Evolutionary conservation across 2,329 filamentous ascomycete species (phyloP).

Genomic region (Plenodomus biglobosus): DNA sequence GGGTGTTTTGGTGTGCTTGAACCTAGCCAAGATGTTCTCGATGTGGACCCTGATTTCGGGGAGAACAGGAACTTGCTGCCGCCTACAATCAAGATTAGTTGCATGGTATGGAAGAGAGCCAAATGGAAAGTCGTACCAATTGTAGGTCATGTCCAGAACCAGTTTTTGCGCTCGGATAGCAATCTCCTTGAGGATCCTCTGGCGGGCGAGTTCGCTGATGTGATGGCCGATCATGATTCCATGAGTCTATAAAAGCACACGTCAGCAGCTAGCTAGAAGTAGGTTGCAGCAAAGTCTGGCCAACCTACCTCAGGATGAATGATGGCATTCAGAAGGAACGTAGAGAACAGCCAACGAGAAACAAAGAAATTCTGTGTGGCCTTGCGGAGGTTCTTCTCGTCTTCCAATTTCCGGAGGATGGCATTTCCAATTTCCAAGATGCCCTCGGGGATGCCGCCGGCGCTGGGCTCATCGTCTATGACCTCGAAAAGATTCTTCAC

Average conservation of each 20-base stretch:
- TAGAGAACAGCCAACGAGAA: constrained; percentile 88
- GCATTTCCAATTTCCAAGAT: constrained; percentile 82
- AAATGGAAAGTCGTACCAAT: constrained; percentile 58
- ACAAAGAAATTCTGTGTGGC: constrained; percentile 78
- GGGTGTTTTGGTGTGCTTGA: constrained; percentile 52
- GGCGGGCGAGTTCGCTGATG: constrained; percentile 85
- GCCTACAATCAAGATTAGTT: constrained; percentile 44
- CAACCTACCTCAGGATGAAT: constrained; percentile 78
- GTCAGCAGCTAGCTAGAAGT: constrained; percentile 42
- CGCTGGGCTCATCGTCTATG: constrained; percentile 75
- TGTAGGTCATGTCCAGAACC: constrained; percentile 72
- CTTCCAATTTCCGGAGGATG: constrained; percentile 72
- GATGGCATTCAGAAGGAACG: constrained; percentile 79
- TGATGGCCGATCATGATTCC: constrained; percentile 81
- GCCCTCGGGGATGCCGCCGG: constrained; percentile 81
- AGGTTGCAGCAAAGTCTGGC: constrained; percentile 5
- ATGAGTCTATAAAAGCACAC: constrained; percentile 53
- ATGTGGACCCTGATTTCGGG: constrained; percentile 67
- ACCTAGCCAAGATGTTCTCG: constrained; percentile 68
- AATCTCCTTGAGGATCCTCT: constrained; percentile 72
- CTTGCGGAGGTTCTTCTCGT: constrained; percentile 69
- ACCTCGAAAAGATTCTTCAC: constrained; percentile 81
- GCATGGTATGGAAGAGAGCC: constrained; percentile 11
- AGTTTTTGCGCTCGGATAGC: constrained; percentile 77
- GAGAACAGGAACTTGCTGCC: constrained; percentile 64